Evolutionary conservation across 108 stramenopile genomes (phyloP), one percentile per base, ranked within the genome.

Genomic region (Cyclotella sp.): DNA sequence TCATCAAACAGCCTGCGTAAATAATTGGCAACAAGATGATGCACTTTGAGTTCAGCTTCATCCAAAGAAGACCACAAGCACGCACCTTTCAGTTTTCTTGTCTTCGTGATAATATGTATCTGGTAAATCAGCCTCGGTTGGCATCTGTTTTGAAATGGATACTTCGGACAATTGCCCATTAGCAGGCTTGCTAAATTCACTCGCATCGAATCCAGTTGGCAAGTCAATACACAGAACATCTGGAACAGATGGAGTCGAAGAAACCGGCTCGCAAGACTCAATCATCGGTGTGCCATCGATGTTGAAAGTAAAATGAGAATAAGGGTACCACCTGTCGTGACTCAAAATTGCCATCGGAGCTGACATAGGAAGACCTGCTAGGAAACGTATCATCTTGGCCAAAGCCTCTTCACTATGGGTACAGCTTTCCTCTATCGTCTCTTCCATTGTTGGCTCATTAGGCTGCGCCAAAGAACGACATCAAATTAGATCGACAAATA

Each of bases 161-260:
- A 9, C 27, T 29, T 59, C 34, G 30, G 15, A 2, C n/a, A n/a
- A 16, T 49, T 49, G 6, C 15, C 18, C 9, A 9, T 13, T 61
- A n/a, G 60, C 4, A 39, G 60, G 12, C 55, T 60, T 52, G 55
- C 53, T 75, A 9, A 76, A 64, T 59, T 75, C 53, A 46, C 70
- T 71, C 19, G 64, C 69, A 29, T 82, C 81, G 28, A 82, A 82
- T 58, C 81, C 81, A 19, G 81, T 82, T n/a, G 81, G 81, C 47
- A 82, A 67, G 45, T 76, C 65, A 22, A 82, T 76, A 0, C 74
- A 76, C 21, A 82, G 64, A 13, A 82, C 75, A 16, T 82, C 81
- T 27, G 81, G 81, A 42, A 82, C 81, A 11, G 80, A 42, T 26
- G 70, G 63, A 8, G 3, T 29, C 45, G 78, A 13, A 18, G 64